Evolutionary conservation across 108 stramenopile genomes (phyloP).

Genomic region (Tribonema minus): DNA sequence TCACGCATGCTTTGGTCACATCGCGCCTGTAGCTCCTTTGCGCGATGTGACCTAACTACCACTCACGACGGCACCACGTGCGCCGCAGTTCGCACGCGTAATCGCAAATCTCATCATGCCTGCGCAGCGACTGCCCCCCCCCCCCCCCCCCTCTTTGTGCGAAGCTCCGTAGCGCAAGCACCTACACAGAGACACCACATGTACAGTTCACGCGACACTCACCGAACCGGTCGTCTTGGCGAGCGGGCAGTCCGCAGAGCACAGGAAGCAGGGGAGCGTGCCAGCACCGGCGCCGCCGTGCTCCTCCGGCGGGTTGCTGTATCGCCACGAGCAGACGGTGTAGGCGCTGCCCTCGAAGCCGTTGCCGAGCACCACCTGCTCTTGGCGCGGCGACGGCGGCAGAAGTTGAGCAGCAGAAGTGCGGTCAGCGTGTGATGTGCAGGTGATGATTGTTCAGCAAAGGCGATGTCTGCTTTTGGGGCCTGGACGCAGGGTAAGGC

Average conservation of each 20-base stretch:
- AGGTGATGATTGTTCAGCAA: no score
- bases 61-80: neutral
- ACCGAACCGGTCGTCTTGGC: neutral
- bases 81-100: neutral
- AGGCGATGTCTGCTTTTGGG: no score
- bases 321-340: conserved; percentile 32
- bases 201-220: neutral
- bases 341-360: conserved; percentile 11
- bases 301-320: conserved; percentile 21
- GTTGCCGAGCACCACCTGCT: conserved; percentile 1
- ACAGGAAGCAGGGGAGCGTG: conserved; percentile 21
- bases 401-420: no score
- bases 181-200: neutral
- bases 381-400: no score
- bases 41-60: no score
- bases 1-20: no score
- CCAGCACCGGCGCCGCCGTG: conserved; percentile 13
- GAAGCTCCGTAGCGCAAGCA: neutral
- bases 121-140: no score
- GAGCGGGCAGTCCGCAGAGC: conserved; percentile 25
- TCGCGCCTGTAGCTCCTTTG: no score
- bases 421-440: no score
- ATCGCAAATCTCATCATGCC: neutral
- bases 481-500: no score
- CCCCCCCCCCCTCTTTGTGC: neutral